Percentiles rank a stretch among this genome's conserved stretches.
These are phyloP conservation scores for Pseudogymnoascus pannorum DNA, from an alignment of 2,329 filamentous ascomycete genomes.

Conservation along the genomic window DNA sequence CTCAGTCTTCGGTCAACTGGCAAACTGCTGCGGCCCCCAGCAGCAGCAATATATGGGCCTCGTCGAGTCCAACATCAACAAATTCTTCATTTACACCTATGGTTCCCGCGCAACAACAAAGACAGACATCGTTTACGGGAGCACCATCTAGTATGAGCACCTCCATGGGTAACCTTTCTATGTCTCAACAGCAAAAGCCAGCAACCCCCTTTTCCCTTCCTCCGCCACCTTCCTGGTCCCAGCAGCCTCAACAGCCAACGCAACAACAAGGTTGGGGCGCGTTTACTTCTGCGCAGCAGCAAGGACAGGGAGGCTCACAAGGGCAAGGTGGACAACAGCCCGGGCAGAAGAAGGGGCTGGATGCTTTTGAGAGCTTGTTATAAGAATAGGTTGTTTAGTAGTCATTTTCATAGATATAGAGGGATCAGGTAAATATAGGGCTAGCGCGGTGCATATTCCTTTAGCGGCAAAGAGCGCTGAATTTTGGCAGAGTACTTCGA, in stretches of 20 bases:
- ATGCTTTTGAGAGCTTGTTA: conserved; percentile 50
- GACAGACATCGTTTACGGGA: conserved; percentile 15
- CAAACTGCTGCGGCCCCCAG: conserved; percentile 14
- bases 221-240: conserved; percentile 39
- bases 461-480: not conserved
- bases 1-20: conserved; percentile 3
- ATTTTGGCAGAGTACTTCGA: not conserved
- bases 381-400: conserved; percentile 20
- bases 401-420: not conserved
- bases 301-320: conserved; percentile 19
- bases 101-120: conserved; percentile 18
- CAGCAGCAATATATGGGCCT: conserved; percentile 20
- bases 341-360: conserved; percentile 37
- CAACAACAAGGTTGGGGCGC: conserved; percentile 12
- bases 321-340: conserved; percentile 15
- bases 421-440: not conserved
- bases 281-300: conserved; percentile 19
- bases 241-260: conserved; percentile 23
- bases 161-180: conserved; percentile 42
- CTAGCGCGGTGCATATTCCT: not conserved
- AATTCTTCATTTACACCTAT: conserved; percentile 16
- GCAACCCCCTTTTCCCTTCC: conserved; percentile 49
- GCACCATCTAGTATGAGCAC: conserved; percentile 33
- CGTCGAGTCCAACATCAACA: conserved; percentile 23
- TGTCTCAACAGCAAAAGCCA: conserved; percentile 36